Base-by-base conservation (phyloP, 2,329 filamentous ascomycete genomes). In the Nemania bipapillata region DNA sequence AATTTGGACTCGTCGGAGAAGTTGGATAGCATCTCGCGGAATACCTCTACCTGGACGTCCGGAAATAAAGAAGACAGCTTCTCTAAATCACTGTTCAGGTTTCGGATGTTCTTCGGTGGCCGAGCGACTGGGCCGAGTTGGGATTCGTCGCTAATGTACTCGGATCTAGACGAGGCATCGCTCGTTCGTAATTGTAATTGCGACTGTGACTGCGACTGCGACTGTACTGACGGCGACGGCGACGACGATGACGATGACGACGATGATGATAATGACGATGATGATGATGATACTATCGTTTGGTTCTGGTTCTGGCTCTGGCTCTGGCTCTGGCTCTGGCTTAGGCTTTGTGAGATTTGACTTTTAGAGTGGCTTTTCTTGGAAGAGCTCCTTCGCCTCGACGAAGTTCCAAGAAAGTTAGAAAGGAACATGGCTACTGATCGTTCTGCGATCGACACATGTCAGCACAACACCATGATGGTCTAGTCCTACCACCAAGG, bases 11-110 rank as follows among this genome's bases (percentile, higher is more conserved):
- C 91, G 74, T 90, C 89, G 74, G 91, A 90, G 77, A 94, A 91
- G 75, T 85, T 91, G 45, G 85, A 81, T 56, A 96, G 87, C 87
- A 96, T 92, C 82, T 95, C 92, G 52, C 92, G 88, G 77, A 96
- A 93, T 20, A 94, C 92, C 73, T 94, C 91, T 68, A 92, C 85
- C 79, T 93, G 91, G n/a, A 94, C 84, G 79, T 94, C 89, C 30
- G 92, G 92, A 72, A 96, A 96, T 8, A 94, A 85, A 55, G 88
- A 88, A 24, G 89, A 87, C 50, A 96, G 86, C 12, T 86, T 88
- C 68, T 87, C 86, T 70, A 96, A 87, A 73, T 89, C 86, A 58
- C 84, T 83, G 81, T 95, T 95, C 56, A 95, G 85, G 66, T 91
- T 87, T 72, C 87, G 84, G 26, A 94, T 84, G 74, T 93, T 87